phyloP scores from a whole-genome alignment of 2,329 filamentous ascomycete species.

The Aspergillus ruber region DNA sequence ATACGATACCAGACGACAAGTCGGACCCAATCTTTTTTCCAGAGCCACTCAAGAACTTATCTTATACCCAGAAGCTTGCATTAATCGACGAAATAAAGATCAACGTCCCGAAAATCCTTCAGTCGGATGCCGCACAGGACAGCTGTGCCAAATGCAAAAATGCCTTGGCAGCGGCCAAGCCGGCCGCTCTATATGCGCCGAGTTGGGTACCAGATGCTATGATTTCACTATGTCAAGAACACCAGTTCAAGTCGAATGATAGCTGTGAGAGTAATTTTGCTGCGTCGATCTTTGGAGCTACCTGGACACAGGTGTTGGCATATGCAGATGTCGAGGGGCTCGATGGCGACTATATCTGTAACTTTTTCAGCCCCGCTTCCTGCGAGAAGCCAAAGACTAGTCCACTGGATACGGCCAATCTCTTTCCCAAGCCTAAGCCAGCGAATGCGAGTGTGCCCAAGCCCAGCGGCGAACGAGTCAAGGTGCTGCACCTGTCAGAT shows the following conservation, averaged over 20 bases:
- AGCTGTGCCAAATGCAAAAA: conserved; percentile 52
- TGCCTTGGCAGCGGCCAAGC: conserved; percentile 46
- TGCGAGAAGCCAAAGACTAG: conserved; percentile 43
- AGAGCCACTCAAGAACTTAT: conserved; percentile 41
- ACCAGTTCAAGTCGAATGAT: conserved; percentile 40
- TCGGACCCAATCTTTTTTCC: conserved; percentile 49
- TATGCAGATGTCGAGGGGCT: conserved; percentile 48
- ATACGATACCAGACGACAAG: conserved; percentile 44
- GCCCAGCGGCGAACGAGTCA: conserved; percentile 49
- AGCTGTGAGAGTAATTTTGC: conserved; percentile 46
- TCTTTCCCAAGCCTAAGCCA: conserved; percentile 53
- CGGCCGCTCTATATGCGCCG: conserved; percentile 46
- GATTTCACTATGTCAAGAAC: conserved; percentile 46
- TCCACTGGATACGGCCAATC: conserved; percentile 37
- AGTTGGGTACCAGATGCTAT: conserved; percentile 45
- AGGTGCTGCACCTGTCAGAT: conserved; percentile 52
- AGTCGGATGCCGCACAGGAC: conserved; percentile 29
- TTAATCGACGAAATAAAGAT: conserved; percentile 38
- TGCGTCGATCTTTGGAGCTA: conserved; percentile 45
- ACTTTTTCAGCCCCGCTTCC: conserved; percentile 42
- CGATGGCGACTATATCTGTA: conserved; percentile 54
- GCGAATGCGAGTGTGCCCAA: conserved; percentile 37
- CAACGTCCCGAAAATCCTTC: conserved; percentile 42
- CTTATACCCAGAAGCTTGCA: conserved; percentile 30
- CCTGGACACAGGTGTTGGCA: conserved; percentile 54